Evolutionary conservation across 2,329 filamentous ascomycete species (phyloP).

Genomic region (Colletotrichum camelliae): DNA sequence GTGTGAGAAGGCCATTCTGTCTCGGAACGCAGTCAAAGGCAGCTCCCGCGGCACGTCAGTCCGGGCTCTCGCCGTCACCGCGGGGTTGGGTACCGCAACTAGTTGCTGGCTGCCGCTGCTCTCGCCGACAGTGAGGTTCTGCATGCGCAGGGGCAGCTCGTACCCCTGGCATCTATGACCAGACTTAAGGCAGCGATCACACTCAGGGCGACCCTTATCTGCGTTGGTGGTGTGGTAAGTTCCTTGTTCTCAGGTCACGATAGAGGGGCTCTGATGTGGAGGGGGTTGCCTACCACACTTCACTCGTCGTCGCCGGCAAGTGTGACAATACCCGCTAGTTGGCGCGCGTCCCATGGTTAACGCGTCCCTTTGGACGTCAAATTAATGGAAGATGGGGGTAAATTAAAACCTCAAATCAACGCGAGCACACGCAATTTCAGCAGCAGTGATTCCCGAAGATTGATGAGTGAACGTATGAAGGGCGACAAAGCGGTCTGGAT

Average conservation of each 20-base stretch:
- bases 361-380: too few species aligned
- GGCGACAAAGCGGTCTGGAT: not conserved
- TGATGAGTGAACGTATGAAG: not conserved
- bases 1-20: slow-evolving; percentile 3
- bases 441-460: fast-evolving
- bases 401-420: not conserved
- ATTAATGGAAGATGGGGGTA: fast-evolving
- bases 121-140: not conserved
- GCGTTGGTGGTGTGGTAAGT: not conserved
- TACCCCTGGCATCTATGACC: not conserved
- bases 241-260: not conserved
- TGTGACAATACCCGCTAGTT: not conserved
- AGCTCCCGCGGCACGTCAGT: not conserved
- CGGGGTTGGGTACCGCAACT: not conserved
- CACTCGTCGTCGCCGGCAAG: not conserved
- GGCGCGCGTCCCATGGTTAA: not conserved
- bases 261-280: not conserved
- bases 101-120: not conserved
- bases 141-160: not conserved
- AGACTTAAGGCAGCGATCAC: not conserved
- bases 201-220: not conserved
- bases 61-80: not conserved
- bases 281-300: not conserved
- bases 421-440: not conserved
- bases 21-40: not conserved